Evolutionary conservation across 2,329 filamentous ascomycete genomes (phyloP), one percentile per base, ranked within the genome.

Genomic region (Xylaria sp.): DNA sequence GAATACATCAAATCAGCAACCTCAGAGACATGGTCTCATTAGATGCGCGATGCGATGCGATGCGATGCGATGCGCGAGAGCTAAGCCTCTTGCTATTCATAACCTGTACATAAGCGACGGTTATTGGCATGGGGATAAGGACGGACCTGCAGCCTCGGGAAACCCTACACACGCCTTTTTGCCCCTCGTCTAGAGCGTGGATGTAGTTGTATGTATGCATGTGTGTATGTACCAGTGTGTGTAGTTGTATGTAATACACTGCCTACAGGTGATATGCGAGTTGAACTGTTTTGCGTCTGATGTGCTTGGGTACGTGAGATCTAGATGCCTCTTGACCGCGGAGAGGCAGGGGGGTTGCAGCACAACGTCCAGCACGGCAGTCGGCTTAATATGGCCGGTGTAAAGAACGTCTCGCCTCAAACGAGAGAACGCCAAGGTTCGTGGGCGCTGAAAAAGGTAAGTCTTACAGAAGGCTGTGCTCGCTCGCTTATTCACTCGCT

Each of bases 11-110:
- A 31, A 21, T 42, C 31, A 49, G 31, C 43, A 31, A 37, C 35
- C 21, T 33, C 38, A 43, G 42, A 63, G 43, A 63, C 63, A 42
- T 60, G 60, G 60, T 63, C 51, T 57, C 63, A 57, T 65, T 11
- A 37, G n/a, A 51, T 31, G 9, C 9, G 28, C 28, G 28, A 31
- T 31, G 28, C 28, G 28, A 9, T 31, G 28, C 28, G 28, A 31
- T 31, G 28, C 28, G 28, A 31, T 31, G 28, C 28, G 28, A 31
- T 31, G 33, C 19, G 19, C 28, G 40, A 37, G 28, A 37, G 62
- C 62, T 62, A 58, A 65, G 62, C 59, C 58, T 58, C 53, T n/a
- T 33, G n/a, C 50, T 57, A 60, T 57, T 52, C 54, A 43, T 60
- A 50, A 43, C 23, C 42, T 9, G 28, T 31, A 31, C 23, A 25